A percentile compares a stretch with the other conserved stretches of the same genome.
These are phyloP conservation scores for Globisporangium irregulare DNA, from an alignment of 352 stramenopile species.

Conservation along the genomic window DNA sequence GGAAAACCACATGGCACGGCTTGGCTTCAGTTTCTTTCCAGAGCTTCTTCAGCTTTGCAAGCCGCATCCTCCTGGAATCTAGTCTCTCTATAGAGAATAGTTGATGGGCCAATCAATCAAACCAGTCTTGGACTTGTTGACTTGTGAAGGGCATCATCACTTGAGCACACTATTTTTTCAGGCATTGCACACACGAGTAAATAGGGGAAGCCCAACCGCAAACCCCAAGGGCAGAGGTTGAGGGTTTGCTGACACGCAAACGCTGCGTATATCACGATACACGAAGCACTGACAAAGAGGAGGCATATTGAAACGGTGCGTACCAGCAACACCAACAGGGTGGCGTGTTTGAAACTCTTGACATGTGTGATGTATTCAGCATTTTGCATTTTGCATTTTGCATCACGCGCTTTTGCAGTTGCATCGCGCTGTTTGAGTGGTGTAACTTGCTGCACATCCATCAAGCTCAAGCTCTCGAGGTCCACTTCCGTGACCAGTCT, in stretches of 20 bases:
- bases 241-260: background rate
- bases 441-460: background rate
- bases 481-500: background rate
- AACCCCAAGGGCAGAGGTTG: background rate
- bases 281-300: no score
- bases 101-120: background rate
- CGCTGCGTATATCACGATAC: background rate
- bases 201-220: background rate
- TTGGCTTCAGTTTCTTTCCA: conserved; percentile 3
- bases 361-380: background rate
- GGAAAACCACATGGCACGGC: background rate
- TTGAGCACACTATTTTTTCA: background rate
- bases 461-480: background rate
- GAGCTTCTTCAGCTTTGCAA: conserved; percentile 5
- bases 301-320: no score
- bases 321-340: no score
- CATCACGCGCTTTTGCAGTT: background rate
- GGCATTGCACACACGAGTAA: background rate
- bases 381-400: background rate
- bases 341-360: background rate
- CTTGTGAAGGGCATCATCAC: background rate
- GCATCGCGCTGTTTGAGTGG: background rate
- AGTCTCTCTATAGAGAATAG: background rate
- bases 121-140: background rate
- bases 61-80: background rate